Evolutionary conservation across 768 basidiomycete species (phyloP).

Genomic region (Lactifluus rugatus): DNA sequence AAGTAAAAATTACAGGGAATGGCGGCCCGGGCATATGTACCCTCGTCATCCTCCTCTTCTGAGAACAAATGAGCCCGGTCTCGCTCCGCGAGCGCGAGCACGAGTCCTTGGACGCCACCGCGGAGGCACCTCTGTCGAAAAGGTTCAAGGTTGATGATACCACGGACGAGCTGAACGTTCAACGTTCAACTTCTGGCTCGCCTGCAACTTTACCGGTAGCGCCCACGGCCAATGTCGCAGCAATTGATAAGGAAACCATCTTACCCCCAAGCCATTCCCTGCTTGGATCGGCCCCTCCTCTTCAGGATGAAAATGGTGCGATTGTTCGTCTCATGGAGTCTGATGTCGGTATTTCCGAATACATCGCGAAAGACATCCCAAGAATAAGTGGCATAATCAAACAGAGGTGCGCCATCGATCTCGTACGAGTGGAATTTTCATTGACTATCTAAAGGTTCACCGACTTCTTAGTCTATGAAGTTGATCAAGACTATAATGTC

Average conservation of each 20-base stretch:
- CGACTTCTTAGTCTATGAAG: constrained; percentile 92
- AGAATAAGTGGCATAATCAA: constrained; percentile 91
- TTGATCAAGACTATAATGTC: constrained; percentile 70
- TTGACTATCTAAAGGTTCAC: constrained; percentile 59
- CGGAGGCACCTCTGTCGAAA: constrained; percentile 28
- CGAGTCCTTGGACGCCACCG: constrained; percentile 21
- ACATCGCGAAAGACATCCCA: constrained; percentile 58
- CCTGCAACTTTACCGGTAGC: constrained; percentile 27
- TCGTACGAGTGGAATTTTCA: not conserved
- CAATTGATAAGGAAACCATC: constrained; percentile 18
- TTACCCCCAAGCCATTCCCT: constrained; percentile 70
- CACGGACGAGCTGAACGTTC: not conserved
- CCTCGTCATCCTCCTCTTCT: not conserved
- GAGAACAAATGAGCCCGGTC: not conserved
- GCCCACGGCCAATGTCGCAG: not conserved
- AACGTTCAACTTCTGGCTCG: constrained; percentile 10
- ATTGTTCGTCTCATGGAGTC: constrained; percentile 57
- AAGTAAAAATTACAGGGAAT: too few relatives aligned
- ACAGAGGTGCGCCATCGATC: constrained; percentile 56
- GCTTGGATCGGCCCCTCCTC: constrained; percentile 48
- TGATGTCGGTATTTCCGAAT: constrained; percentile 88
- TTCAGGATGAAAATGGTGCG: constrained; percentile 38
- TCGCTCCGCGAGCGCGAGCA: constrained; percentile 9
- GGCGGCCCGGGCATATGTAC: not conserved
- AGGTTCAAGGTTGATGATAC: constrained; percentile 28